Evolutionary conservation across 1,139 yeast species (phyloP).

Genomic region (Taphrina wiesneri): DNA sequence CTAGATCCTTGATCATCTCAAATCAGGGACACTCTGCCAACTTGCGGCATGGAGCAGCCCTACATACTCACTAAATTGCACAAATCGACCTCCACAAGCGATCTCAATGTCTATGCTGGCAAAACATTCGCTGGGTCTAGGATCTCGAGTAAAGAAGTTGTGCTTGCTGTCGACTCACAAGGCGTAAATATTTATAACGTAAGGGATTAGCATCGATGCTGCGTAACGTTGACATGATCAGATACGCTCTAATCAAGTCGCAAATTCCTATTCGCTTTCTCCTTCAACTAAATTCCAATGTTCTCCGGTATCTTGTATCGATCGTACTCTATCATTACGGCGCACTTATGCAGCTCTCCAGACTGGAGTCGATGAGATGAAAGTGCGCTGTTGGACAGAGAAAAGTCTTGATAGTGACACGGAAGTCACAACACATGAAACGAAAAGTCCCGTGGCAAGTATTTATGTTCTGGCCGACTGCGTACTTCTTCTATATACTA

Average conservation of each 20-base stretch:
- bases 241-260: constrained; percentile 19
- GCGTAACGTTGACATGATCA: not conserved
- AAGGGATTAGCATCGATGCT: not conserved
- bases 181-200: constrained; percentile 26
- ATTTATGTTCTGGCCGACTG: not conserved
- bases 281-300: constrained; percentile 28
- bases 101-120: constrained; percentile 10
- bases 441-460: not conserved
- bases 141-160: constrained; percentile 11
- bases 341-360: constrained; percentile 21
- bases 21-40: no score
- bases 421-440: not conserved
- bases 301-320: constrained; percentile 12
- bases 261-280: constrained; percentile 19
- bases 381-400: constrained; percentile 16
- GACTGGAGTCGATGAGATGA: constrained; percentile 11
- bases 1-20: no score
- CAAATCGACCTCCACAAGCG: constrained; percentile 9
- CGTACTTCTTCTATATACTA: not conserved
- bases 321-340: constrained; percentile 3
- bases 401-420: constrained; percentile 1
- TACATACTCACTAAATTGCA: constrained; percentile 24
- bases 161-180: constrained; percentile 24
- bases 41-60: constrained; percentile 17
- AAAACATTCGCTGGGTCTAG: not conserved